These are phyloP conservation scores for Malus fusca DNA, from an alignment of 306 rosid genomes.

Conservation along the genomic window DNA sequence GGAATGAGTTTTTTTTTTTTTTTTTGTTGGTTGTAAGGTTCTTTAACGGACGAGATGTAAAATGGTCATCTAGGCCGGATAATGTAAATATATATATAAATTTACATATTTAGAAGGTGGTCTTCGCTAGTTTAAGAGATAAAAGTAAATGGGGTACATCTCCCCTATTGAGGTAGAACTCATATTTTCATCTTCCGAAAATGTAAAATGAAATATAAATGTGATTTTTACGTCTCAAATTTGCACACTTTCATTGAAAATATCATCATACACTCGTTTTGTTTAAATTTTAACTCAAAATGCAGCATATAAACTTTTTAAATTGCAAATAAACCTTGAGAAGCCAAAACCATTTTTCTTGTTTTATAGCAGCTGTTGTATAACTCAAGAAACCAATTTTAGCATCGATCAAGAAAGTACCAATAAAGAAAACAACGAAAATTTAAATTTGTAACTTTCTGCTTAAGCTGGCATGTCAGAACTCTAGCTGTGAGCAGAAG, in stretches of 20 bases:
- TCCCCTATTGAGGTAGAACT: neutral
- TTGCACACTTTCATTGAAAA: too few relatives aligned
- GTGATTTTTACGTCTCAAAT: neutral
- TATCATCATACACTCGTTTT: too few relatives aligned
- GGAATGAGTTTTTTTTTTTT: neutral
- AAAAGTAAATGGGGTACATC: too few relatives aligned
- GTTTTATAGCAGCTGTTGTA: neutral
- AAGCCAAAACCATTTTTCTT: neutral
- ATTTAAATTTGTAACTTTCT: neutral
- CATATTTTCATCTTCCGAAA: neutral
- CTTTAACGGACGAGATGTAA: too few relatives aligned
- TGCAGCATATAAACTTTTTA: too few relatives aligned
- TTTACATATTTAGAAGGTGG: too few relatives aligned
- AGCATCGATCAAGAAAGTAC: neutral
- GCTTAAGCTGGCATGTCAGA: neutral
- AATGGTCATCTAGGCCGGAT: too few relatives aligned
- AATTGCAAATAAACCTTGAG: neutral
- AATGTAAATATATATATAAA: too few relatives aligned
- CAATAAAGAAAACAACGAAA: too few relatives aligned
- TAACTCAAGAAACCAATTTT: neutral
- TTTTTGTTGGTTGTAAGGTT: neutral
- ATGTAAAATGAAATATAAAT: too few relatives aligned
- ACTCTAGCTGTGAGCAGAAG: neutral
- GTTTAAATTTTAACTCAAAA: too few relatives aligned
- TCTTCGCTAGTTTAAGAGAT: too few relatives aligned